Conservation (phyloP, 306 rosid species). For the Quercus aquifolioides region DNA sequence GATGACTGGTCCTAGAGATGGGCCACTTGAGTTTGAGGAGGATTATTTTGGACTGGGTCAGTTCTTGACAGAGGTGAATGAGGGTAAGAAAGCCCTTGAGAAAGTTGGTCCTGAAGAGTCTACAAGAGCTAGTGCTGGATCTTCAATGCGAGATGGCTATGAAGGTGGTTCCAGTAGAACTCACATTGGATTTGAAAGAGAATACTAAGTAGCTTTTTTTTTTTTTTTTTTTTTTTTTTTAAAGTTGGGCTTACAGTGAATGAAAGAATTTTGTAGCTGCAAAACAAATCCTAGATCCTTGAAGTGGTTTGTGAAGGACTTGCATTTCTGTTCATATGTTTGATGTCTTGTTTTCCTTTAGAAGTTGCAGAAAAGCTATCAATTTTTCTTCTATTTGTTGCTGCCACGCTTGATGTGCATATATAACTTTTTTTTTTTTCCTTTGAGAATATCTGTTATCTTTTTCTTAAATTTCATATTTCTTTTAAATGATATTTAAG, state of each 20-base stretch:
- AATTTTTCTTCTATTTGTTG: background rate
- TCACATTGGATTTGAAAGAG: constrained; percentile 81
- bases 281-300: too few species aligned
- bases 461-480: too few species aligned
- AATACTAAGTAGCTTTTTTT: constrained; percentile 30
- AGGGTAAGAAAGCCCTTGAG: constrained; percentile 78
- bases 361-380: too few species aligned
- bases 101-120: constrained; percentile 74
- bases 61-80: constrained; percentile 74
- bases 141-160: constrained; percentile 62
- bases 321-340: background rate
- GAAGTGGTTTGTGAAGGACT: background rate
- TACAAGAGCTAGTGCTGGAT: constrained; percentile 83
- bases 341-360: too few species aligned
- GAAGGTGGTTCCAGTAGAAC: constrained; percentile 76
- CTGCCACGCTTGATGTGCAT: background rate
- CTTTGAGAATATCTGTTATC: too few species aligned
- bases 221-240: background rate
- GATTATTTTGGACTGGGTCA: constrained; percentile 92
- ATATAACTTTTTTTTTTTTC: too few species aligned
- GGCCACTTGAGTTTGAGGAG: constrained; percentile 82
- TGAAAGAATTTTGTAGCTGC: too few species aligned
- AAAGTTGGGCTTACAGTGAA: background rate
- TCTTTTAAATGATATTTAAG: too few species aligned
- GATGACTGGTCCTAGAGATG: constrained; percentile 71